A percentile compares a stretch with the other conserved stretches of the same genome.
Evolutionary conservation across 768 basidiomycete species (phyloP).

Genomic region (Psilocybe cyanescens): DNA sequence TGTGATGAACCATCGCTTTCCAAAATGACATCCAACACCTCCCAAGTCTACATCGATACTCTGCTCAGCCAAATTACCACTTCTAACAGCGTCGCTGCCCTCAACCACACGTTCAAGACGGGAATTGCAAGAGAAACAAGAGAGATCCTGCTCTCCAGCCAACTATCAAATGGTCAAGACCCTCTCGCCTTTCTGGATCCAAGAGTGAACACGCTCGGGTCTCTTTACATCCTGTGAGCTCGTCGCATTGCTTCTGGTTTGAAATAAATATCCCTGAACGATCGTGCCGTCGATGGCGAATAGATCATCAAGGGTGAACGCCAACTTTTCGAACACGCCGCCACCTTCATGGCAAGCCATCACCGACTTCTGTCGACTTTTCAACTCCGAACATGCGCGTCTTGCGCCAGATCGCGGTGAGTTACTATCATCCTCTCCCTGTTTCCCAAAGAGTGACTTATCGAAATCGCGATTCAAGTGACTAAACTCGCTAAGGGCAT

Average conservation of each 20-base stretch:
- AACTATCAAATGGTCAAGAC: constrained; percentile 64
- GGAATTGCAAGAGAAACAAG: constrained; percentile 59
- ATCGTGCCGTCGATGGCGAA: background rate
- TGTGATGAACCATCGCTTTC: background rate
- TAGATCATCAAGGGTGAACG: constrained; percentile 62
- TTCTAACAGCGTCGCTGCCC: constrained; percentile 33
- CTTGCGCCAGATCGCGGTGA: constrained; percentile 71
- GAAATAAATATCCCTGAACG: background rate
- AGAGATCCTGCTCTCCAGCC: constrained; percentile 57
- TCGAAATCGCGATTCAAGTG: constrained; percentile 42
- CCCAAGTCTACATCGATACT: constrained; percentile 17
- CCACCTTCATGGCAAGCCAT: constrained; percentile 49
- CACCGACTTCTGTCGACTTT: constrained; percentile 61
- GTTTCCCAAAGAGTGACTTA: background rate
- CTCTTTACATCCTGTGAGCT: constrained; percentile 75
- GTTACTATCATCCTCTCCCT: background rate
- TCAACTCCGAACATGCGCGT: constrained; percentile 66
- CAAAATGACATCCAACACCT: constrained; percentile 13
- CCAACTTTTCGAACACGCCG: constrained; percentile 34
- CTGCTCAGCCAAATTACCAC: constrained; percentile 45
- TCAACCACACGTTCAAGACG: constrained; percentile 49
- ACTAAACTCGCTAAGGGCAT: constrained; percentile 70
- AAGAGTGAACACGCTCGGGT: constrained; percentile 60
- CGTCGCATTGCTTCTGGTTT: background rate
- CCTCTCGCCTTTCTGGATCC: constrained; percentile 65